phyloP scores from a whole-genome alignment of 352 stramenopile species.

The Phytophthora foliorum region DNA sequence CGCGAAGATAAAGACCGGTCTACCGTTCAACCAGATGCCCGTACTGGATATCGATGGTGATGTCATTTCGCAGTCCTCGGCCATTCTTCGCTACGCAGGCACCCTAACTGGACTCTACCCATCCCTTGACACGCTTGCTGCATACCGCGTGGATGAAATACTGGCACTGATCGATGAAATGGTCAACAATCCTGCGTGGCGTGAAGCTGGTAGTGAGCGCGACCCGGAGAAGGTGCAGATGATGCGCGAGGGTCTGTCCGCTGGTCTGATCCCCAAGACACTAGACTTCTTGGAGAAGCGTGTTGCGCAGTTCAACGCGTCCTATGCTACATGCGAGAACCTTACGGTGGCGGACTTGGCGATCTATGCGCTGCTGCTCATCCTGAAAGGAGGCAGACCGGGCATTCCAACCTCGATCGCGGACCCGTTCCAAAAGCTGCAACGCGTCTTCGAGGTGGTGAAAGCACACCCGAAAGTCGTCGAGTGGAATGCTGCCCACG shows the following conservation, averaged over 20 bases:
- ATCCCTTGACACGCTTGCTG: constrained; percentile 30
- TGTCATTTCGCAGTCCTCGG: constrained; percentile 47
- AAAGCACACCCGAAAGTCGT: constrained; percentile 43
- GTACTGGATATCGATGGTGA: constrained; percentile 61
- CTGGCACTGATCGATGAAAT: constrained; percentile 50
- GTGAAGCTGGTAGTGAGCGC: constrained; percentile 4
- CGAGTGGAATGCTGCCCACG: constrained; percentile 36
- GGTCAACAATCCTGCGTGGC: constrained; percentile 29
- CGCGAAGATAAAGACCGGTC: constrained; percentile 33
- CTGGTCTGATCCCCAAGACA: constrained; percentile 39
- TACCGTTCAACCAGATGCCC: constrained; percentile 60
- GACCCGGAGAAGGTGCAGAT: constrained; percentile 44
- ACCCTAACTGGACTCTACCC: constrained; percentile 56
- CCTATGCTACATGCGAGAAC: constrained; percentile 29
- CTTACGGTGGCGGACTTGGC: constrained; percentile 59
- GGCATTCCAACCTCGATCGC: constrained; percentile 35
- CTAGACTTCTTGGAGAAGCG: constrained; percentile 49
- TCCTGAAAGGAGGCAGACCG: constrained; percentile 34
- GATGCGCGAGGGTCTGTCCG: constrained; percentile 45
- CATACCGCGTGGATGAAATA: constrained; percentile 54
- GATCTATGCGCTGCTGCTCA: constrained; percentile 42
- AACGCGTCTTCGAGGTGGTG: constrained; percentile 39
- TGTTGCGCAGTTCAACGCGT: constrained; percentile 33
- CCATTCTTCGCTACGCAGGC: constrained; percentile 72
- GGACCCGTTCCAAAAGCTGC: constrained; percentile 41